Conservation (phyloP, 352 stramenopile species). For the Globisporangium okanoganense region DNA sequence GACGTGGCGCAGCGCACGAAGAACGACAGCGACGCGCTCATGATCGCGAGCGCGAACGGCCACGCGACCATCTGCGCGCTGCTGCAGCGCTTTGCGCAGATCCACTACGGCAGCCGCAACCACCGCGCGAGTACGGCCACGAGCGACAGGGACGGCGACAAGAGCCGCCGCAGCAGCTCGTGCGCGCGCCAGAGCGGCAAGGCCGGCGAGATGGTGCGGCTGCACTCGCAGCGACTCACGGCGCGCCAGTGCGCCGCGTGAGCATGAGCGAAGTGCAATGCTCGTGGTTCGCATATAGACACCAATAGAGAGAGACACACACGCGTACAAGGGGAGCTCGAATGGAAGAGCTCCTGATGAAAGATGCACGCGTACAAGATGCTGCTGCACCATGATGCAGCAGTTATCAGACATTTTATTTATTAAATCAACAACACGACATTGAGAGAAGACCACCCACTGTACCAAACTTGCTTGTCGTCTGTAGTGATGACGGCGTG, state of each 20-base stretch:
- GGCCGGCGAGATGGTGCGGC: constrained; percentile 31
- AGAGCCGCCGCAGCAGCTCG: constrained; percentile 15
- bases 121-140: constrained; percentile 14
- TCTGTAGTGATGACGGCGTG: too few species aligned
- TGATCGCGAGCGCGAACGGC: constrained; percentile 69
- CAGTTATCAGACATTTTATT: too few species aligned
- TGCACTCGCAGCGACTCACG: constrained; percentile 34
- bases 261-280: too few species aligned
- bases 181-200: constrained; percentile 32
- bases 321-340: too few species aligned
- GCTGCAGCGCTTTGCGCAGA: constrained; percentile 42
- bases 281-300: too few species aligned
- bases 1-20: constrained; percentile 67
- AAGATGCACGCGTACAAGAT: too few species aligned
- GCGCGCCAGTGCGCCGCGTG: constrained; percentile 16
- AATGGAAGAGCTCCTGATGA: too few species aligned
- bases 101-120: constrained; percentile 1
- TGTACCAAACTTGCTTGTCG: too few species aligned
- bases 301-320: too few species aligned
- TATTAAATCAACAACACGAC: too few species aligned
- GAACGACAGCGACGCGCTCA: constrained; percentile 72
- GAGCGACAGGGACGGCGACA: constrained; percentile 11
- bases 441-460: too few species aligned
- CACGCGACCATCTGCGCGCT: constrained; percentile 62
- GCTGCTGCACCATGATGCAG: too few species aligned